These are phyloP conservation scores for Thelonectria discophora DNA, from an alignment of 2,329 filamentous ascomycete genomes.

Conservation along the genomic window DNA sequence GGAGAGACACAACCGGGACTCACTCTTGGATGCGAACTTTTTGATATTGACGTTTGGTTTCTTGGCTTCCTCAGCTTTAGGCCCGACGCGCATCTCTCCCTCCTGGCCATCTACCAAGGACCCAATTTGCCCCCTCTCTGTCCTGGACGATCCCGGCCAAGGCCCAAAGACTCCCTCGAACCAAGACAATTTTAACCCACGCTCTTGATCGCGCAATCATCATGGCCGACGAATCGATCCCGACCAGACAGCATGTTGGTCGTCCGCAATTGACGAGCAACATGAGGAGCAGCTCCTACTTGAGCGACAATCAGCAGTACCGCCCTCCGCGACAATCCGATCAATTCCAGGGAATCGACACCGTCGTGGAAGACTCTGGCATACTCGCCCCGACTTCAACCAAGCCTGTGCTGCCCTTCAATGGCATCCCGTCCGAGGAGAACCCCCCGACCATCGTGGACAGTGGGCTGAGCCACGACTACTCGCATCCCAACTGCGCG, in stretches of 20 bases:
- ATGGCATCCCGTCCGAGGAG: constrained; percentile 67
- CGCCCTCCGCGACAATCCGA: constrained; percentile 65
- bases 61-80: constrained; percentile 20
- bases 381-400: constrained; percentile 49
- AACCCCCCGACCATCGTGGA: constrained; percentile 69
- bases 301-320: constrained; percentile 71
- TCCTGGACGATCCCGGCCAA: neutral
- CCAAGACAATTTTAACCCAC: constrained; percentile 29
- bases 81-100: constrained; percentile 4
- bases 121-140: constrained; percentile 10
- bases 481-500: constrained; percentile 71
- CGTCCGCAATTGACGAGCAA: constrained; percentile 59
- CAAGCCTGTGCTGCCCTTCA: constrained; percentile 60
- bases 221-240: constrained; percentile 45
- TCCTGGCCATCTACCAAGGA: neutral
- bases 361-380: constrained; percentile 66
- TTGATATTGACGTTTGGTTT: constrained; percentile 27
- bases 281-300: constrained; percentile 69
- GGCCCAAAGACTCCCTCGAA: constrained; percentile 1
- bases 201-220: constrained; percentile 26
- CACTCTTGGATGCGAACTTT: constrained; percentile 27
- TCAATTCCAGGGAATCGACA: constrained; percentile 68
- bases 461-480: constrained; percentile 68
- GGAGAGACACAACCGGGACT: constrained; percentile 31
- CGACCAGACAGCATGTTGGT: constrained; percentile 46